Evolutionary conservation across 768 basidiomycete genomes (phyloP), one percentile per base, ranked within the genome.

Genomic region (Xanthoconium purpureum): DNA sequence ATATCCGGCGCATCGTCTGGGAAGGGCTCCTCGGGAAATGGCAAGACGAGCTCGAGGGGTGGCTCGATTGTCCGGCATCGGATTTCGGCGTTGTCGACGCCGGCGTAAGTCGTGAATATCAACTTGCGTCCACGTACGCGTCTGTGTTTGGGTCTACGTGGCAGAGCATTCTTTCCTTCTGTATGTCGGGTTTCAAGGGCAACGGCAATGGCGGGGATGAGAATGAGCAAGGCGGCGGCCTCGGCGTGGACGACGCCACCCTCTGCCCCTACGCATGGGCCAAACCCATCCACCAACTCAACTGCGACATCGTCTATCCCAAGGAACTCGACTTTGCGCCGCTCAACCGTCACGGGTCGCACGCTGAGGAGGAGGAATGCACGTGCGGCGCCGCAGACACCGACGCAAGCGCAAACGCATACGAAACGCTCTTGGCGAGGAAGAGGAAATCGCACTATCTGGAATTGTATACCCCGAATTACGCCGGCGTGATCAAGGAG

Each of bases 221-320:
- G 6, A 42, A 47, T 0, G 46, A 30, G 18, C 63, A 68, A 29
- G 76, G 38, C 10, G 49, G 68, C 6, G 62, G 63, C 18, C 59
- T 74, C 4, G 70, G 70, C 37, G 61, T 74, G 28, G 88, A 89
- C 67, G 83, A 87, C 63, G 78, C 73, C 12, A 65, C 72, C 2
- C 69, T 91, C 24, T 94, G 92, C 66, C 92, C 94, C 0, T 87
- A 85, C 64, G 75, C 80, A 44, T 97, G 94, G 94, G 83, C 87
- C 1, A 73, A 81, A 55, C 80, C 85, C 0, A 78, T 89, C 53
- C 88, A 93, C 65, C 65, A 75, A 46, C 80, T 96, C 60, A 94
- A 94, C 74, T 96, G 94, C 75, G 80, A 85, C 7, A 70, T 93
- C 52, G 80, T 89, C 7, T 94, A 91, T 87, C 93, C 94, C 0